Evolutionary conservation across 768 basidiomycete genomes (phyloP), one percentile per base, ranked within the genome.

Genomic region (Crucibulum laeve): DNA sequence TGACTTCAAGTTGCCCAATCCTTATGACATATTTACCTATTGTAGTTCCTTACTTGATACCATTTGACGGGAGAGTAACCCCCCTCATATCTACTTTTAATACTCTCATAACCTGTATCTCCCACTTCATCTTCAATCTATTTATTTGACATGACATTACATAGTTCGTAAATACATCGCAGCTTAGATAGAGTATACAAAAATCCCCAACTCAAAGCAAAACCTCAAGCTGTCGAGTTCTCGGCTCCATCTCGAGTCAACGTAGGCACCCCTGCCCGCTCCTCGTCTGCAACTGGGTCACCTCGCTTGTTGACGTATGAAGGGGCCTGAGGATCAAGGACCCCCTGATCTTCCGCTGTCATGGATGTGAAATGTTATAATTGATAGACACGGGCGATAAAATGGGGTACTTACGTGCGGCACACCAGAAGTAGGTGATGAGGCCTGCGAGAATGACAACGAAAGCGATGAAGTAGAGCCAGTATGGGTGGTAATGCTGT

Each of bases 381-480:
- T 32, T 40, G 21, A 40, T 11, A 5, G 22, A 24, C 5, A 21
- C n/a, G 7, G 15, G 33, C 41, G 4, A 15, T 7, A 25, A 26
- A 25, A 40, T 48, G 21, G 40, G 25, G 17, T 2, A 74, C 89
- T 55, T 67, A 91, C 89, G 90, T 25, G 83, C 82, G 5, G 84
- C 77, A 59, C 76, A 68, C 89, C 91, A 93, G 69, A 92, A 92
- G 64, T 92, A 93, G 26, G 83, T 75, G 54, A 93, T 67, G 4
- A 93, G 74, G 3, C 91, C 91, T 10, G 67, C 25, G 34, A 92
- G 59, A 47, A 91, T 80, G 11, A 91, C 69, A 1, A 63, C 72
- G 54, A 86, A 93, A 0, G 91, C 76, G 47, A 83, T 67, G 64
- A 93, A 93, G 71, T 93, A 92, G 13, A 93, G 74, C 89, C 90